Evolutionary conservation across 805 yeast species (phyloP), one percentile per base, ranked within the genome.

Genomic region (Vanderwaltozyma yarrowii): DNA sequence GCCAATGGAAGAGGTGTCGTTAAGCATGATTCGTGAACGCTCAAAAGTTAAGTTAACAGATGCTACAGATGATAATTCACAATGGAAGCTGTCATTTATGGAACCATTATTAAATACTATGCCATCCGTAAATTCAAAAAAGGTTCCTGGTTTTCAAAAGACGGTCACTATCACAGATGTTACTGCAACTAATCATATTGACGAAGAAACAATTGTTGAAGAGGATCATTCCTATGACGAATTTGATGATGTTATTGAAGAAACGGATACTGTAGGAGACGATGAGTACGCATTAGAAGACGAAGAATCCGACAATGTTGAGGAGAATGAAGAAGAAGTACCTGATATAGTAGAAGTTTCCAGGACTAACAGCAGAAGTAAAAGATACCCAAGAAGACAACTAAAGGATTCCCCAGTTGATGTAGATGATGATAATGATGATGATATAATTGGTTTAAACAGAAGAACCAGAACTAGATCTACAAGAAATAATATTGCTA

Each of bases 1-100:
- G 45, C 65, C 74, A 18, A 62, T 77, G 45, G 86, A 79, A 45
- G 70, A 65, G 15, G 78, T 74, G 43, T 72, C 78, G 0, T 45
- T 63, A 33, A 73, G 70, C 11, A 18, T 5, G 14, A 31, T 36
- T 11, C 5, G 11, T 2, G 19, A 30, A 2, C 18, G 39, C n/a
- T n/a, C n/a, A 18, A 11, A n/a, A 24, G 13, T 11, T 4, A 14
- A 13, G 7, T 2, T 2, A 25, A 5, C 19, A 13, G 51, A 58
- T 2, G 58, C 52, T 20, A 46, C 33, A 21, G 46, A 45, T n/a
- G 39, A 35, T 36, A 54, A 43, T n/a, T 42, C 35, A 4, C 50
- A 41, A 2, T 42, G 45, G 24, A 20, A 21, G 12, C 23, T 35
- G 3, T n/a, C 38, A 5, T 36, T 25, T 30, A 27, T 42, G n/a